Evolutionary conservation across 352 stramenopile species (phyloP), one percentile per base, ranked within the genome.

Genomic region (Globisporangium cederbergense): DNA sequence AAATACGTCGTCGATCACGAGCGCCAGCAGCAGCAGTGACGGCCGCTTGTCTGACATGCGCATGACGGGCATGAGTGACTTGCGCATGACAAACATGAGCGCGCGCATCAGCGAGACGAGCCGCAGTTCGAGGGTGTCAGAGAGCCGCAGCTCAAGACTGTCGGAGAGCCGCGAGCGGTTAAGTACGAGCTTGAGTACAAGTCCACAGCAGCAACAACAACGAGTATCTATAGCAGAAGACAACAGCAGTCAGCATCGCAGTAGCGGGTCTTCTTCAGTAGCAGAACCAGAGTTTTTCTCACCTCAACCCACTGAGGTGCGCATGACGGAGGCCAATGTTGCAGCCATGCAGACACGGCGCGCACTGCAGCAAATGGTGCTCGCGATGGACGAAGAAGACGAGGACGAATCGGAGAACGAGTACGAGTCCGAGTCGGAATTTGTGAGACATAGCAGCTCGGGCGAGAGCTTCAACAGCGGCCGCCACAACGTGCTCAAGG

Each of bases 321-420:
- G 63, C 46, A 85, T 89, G 67, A 90, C 79, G 1, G 83, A 91
- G 46, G 76, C 77, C 32, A 87, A 70, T 64, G 74, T 94, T 2
- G 83, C 85, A 18, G 83, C 80, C 8, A 61, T 92, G 56, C 85
- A 94, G 72, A 92, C 85, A 42, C 83, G 85, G 0, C 85, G 85
- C 30, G 85, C 83, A 11, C 88, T 94, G 64, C 85, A 94, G 66
- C 85, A 92, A 63, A 92, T 94, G 85, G 79, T 90, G 59, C 74
- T 94, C n/a, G 79, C 83, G 3, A 79, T 91, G 62, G 83, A 91
- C 55, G 85, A 93, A 62, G 81, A 89, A 18, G 51, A 58, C 18
- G 52, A 68, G 11, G 83, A 92, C 5, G 34, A 57, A 66, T 86
- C 71, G 50, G 74, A 76, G 18, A 67, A 86, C 56, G 73, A 89